Evolutionary conservation across 2,329 filamentous ascomycete species (phyloP).

Genomic region (Fusarium albosuccineum): DNA sequence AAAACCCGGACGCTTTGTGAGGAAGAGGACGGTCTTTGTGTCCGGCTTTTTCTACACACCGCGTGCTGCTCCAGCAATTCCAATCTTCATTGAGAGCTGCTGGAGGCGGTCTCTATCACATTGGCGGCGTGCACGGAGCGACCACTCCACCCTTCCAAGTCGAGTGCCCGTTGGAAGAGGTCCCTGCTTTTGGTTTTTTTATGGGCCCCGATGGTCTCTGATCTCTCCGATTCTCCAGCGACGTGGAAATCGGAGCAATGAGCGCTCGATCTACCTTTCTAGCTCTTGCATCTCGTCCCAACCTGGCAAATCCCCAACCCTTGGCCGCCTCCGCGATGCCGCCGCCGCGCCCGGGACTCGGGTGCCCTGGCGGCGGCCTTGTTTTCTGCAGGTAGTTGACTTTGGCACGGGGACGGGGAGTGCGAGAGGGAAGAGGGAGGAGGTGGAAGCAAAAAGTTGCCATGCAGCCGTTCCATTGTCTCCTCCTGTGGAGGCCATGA

Average conservation of each 20-base stretch:
- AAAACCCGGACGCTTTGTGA: too few relatives aligned
- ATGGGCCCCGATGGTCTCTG: slow-evolving; percentile 47
- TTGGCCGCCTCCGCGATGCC: slow-evolving; percentile 35
- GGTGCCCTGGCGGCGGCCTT: slow-evolving; percentile 32
- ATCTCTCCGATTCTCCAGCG: slow-evolving; percentile 43
- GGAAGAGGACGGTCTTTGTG: too few relatives aligned
- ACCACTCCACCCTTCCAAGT: not conserved
- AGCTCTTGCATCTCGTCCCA: slow-evolving; percentile 35
- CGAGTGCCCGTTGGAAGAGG: slow-evolving; percentile 36
- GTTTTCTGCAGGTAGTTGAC: slow-evolving; percentile 5
- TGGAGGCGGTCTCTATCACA: not conserved
- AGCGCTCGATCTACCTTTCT: slow-evolving; percentile 48
- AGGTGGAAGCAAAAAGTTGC: slow-evolving; percentile 28
- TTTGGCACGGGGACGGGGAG: not conserved
- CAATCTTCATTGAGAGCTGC: too few relatives aligned
- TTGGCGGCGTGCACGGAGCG: not conserved
- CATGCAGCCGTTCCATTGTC: slow-evolving; percentile 3
- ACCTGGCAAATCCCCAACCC: slow-evolving; percentile 30
- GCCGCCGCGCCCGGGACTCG: slow-evolving; percentile 31
- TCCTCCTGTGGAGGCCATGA: slow-evolving; percentile 29
- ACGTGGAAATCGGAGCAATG: slow-evolving; percentile 53
- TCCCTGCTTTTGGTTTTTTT: slow-evolving; percentile 43
- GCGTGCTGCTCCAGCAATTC: not conserved
- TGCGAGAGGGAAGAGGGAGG: not conserved
- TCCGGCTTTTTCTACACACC: too few relatives aligned